Percentiles rank a stretch among this genome's conserved stretches.
These are phyloP conservation scores for Rosa multiflora DNA, from an alignment of 306 rosid genomes.

Conservation along the genomic window DNA sequence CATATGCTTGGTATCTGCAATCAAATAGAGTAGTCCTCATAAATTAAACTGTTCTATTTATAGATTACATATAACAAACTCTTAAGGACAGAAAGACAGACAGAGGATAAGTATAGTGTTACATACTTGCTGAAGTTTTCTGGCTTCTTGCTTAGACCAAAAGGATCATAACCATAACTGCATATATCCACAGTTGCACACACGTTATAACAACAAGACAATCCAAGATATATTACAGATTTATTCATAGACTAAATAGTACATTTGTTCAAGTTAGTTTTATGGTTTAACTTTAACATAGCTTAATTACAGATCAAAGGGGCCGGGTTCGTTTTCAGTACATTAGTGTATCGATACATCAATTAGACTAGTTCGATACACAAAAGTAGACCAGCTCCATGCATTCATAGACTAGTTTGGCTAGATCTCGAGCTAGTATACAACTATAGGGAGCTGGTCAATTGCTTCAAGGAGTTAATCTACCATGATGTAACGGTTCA, in stretches of 20 bases:
- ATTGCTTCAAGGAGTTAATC: too few relatives aligned
- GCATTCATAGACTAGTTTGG: not conserved
- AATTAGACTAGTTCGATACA: not conserved
- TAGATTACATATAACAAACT: not conserved
- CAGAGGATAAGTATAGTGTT: not conserved
- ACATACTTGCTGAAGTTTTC: conserved; percentile 84
- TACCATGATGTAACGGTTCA: not conserved
- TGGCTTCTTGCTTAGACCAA: conserved; percentile 94
- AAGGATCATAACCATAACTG: conserved; percentile 98
- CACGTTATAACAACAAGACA: not conserved
- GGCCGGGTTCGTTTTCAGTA: not conserved
- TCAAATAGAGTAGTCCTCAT: not conserved
- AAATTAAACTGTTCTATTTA: not conserved
- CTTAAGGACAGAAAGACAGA: not conserved
- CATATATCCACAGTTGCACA: conserved; percentile 25
- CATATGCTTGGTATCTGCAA: conserved; percentile 89
- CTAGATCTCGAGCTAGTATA: not conserved
- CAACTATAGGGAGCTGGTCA: not conserved
- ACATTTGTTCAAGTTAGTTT: not conserved
- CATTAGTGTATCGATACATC: not conserved
- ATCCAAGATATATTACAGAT: not conserved
- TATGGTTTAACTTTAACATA: not conserved
- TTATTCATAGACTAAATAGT: not conserved
- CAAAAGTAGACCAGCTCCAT: not conserved
- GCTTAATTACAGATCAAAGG: not conserved